These are phyloP conservation scores for Fusarium praegraminearum DNA, from an alignment of 2,329 filamentous ascomycete species.

Conservation along the genomic window DNA sequence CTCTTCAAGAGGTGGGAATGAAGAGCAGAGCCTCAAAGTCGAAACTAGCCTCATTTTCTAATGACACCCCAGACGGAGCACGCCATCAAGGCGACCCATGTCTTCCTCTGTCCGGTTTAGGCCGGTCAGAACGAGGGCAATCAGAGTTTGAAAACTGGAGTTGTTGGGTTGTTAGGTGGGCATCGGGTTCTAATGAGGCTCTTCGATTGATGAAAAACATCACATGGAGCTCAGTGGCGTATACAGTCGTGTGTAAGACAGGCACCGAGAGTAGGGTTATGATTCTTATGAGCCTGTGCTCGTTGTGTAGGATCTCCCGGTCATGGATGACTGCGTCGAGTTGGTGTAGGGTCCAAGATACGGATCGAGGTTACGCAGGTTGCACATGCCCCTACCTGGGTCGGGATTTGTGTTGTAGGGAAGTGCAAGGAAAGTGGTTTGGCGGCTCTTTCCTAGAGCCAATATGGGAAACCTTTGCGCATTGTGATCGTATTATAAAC, in stretches of 20 bases:
- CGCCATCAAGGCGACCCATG: constrained; percentile 6
- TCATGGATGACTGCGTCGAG: constrained; percentile 16
- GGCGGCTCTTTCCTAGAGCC: neutral
- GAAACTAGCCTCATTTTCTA: neutral
- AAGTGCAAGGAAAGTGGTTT: neutral
- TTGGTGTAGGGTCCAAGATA: constrained; percentile 7
- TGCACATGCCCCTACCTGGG: neutral
- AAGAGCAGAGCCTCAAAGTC: constrained; percentile 29
- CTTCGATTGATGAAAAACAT: neutral
- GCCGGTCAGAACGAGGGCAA: neutral
- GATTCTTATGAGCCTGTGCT: neutral
- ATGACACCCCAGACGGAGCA: neutral
- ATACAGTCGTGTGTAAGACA: neutral
- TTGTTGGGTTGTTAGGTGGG: neutral
- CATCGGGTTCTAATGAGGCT: constrained; percentile 11
- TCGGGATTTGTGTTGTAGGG: neutral
- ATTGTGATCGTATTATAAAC: neutral
- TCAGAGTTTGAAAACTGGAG: neutral
- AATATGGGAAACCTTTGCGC: neutral
- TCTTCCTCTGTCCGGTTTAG: neutral
- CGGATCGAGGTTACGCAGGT: constrained; percentile 2
- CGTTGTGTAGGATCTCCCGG: neutral
- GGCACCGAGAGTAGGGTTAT: neutral
- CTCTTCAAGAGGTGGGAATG: neutral
- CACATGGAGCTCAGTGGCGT: neutral